phyloP scores from a whole-genome alignment of 1,284 basidiomycete species.

The Cryptococcus floricola region DNA sequence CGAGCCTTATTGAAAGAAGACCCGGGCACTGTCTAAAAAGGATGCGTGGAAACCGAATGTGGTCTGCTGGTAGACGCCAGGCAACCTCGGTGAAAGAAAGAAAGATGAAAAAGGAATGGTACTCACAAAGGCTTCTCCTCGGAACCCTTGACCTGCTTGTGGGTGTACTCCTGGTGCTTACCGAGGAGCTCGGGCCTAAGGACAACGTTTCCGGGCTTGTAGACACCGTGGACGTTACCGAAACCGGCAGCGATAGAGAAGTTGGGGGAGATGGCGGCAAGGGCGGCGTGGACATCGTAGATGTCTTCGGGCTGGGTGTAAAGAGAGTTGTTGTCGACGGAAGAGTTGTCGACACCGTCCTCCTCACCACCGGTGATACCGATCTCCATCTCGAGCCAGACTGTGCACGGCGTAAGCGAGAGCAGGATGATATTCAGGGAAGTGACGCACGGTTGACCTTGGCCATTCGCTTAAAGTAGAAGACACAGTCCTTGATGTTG shows the following conservation, averaged over 20 bases:
- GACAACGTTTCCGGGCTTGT: conserved; percentile 90
- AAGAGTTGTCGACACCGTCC: conserved; percentile 95
- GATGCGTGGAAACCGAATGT: conserved; percentile 1
- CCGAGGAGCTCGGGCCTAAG: conserved; percentile 87
- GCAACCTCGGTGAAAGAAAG: neutral
- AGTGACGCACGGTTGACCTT: conserved; percentile 60
- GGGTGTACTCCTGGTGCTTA: conserved; percentile 83
- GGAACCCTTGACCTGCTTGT: conserved; percentile 64
- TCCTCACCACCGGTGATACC: conserved; percentile 99
- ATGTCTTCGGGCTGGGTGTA: conserved; percentile 99
- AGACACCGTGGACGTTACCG: conserved; percentile 94
- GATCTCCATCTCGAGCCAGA: conserved; percentile 99
- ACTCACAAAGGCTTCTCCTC: conserved; percentile 73
- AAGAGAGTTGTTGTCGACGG: conserved; percentile 85
- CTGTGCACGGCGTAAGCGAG: conserved; percentile 10
- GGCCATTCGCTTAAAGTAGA: conserved; percentile 96
- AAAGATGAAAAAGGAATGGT: neutral
- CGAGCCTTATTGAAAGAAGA: conserved; percentile 35
- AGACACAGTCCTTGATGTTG: conserved; percentile 89
- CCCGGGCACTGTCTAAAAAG: conserved; percentile 44
- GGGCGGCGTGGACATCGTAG: conserved; percentile 82
- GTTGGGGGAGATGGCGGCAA: conserved; percentile 82
- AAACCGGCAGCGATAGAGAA: conserved; percentile 92
- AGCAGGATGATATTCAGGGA: neutral
- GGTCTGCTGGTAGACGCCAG: neutral